phyloP scores from a whole-genome alignment of 108 stramenopile species.

The Cyclotella sp. region DNA sequence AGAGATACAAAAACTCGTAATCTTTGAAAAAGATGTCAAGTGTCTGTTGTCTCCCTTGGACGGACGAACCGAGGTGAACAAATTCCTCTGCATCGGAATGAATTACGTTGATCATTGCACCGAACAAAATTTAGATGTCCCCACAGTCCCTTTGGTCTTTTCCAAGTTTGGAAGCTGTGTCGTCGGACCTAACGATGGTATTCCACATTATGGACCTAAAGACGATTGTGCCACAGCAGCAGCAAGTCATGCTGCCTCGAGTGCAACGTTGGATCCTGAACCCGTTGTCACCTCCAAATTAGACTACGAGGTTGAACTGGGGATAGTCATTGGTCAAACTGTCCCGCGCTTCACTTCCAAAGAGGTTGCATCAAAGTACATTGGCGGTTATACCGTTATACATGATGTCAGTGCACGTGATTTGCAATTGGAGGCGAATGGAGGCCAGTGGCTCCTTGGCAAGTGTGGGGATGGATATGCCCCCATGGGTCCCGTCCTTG shows the following conservation, averaged over 20 bases:
- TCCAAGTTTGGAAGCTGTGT: slow-evolving; percentile 62
- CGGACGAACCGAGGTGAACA: slow-evolving; percentile 51
- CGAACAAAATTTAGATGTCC: slow-evolving; percentile 59
- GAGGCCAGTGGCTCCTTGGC: slow-evolving; percentile 72
- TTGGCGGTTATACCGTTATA: slow-evolving; percentile 68
- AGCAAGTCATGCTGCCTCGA: slow-evolving; percentile 27
- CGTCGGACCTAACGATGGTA: slow-evolving; percentile 48
- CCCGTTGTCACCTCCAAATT: slow-evolving; percentile 51
- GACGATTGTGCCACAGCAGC: background rate
- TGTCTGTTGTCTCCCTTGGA: slow-evolving; percentile 58
- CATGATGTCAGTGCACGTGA: slow-evolving; percentile 71
- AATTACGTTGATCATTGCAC: slow-evolving; percentile 68
- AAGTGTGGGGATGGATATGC: slow-evolving; percentile 65
- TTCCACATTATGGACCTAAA: slow-evolving; percentile 32
- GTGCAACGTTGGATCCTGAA: slow-evolving; percentile 20
- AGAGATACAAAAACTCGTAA: slow-evolving; percentile 15
- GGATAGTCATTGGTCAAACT: slow-evolving; percentile 57
- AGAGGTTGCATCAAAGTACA: slow-evolving; percentile 53
- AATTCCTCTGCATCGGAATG: slow-evolving; percentile 72
- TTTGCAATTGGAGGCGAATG: slow-evolving; percentile 73
- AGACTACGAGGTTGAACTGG: slow-evolving; percentile 75
- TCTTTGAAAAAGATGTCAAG: slow-evolving; percentile 22
- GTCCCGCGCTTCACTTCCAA: slow-evolving; percentile 55
- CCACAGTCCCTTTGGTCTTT: slow-evolving; percentile 64
- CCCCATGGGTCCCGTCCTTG: slow-evolving; percentile 67